Base-by-base conservation (phyloP, 2,329 filamentous ascomycete genomes). In the Arthrocladium fulminans region DNA sequence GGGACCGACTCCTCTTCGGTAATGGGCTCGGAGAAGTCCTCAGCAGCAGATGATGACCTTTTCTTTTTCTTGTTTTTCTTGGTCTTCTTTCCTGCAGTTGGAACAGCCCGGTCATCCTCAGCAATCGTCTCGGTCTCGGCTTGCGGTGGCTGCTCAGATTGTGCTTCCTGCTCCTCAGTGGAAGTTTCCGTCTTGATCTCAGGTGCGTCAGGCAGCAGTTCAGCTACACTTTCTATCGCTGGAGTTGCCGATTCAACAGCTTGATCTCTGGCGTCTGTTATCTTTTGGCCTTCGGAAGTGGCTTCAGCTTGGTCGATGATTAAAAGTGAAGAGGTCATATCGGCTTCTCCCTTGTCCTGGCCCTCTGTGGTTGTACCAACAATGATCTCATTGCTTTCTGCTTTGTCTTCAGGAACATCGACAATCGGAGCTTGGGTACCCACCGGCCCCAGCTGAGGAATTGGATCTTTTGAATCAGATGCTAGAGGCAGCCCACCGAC, bases 51-150 rank as follows among this genome's bases (percentile, higher is more conserved):
- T n/a, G 3, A 3, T 30, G 15, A 8, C n/a, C 32, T 44, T 27
- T 44, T 44, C 8, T 51, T 51, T 34, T 53, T 53, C 43, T 53
- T 53, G 34, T 51, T 51, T 50, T 60, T 57, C 34, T 40, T 45
- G 34, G 61, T 58, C 51, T 65, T 68, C 51, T 62, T 64, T 23
- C 54, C 56, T 3, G 48, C 46, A 38, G 51, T 49, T 37, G 55
- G 32, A 7, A 15, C 32, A 8, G 32, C 56, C 49, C 48, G 49
- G 49, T 54, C 48, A 9, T 47, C 41, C 19, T 25, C 45, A 12
- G 39, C 48, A 19, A 29, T 3, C 23, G 35, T 30, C 9, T 37
- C 34, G 8, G 20, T 4, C 12, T 44, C 41, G 13, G n/a, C 8
- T 6, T 6, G 9, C 3, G 27, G 42, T 20, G 13, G n/a, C n/a